Evolutionary conservation across 73 alveolate genomes (phyloP), one percentile per base, ranked within the genome.

Genomic region (Paramecium primaurelia): DNA sequence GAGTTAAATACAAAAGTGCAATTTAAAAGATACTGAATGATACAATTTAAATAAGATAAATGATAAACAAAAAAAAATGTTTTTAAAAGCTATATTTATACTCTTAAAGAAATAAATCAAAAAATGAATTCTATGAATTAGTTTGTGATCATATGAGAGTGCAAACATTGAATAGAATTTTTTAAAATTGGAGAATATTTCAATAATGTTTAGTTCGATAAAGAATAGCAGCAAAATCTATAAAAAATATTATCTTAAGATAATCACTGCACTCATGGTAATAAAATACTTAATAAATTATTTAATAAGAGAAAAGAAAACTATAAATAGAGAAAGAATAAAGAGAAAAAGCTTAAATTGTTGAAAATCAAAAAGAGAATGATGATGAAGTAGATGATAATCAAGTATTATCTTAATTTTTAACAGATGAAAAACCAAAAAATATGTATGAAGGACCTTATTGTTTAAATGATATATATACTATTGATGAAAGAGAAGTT

Each of bases 371-470:
- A 18, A 54, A 18, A 54, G 69, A 22, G 25, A 22, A 54, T 2
- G 69, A 34, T 26, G 16, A 64, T 28, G 47, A 64, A 11, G 28
- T 7, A 6, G 47, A 64, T 25, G 83, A 34, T 32, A 64, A 64
- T 64, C 25, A 28, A 64, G 3, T 28, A 64, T 32, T 64, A 14
- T 64, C 84, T 12, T 64, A 64, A 64, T 64, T 64, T 34, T 64
- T 64, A 64, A 64, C 84, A 28, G 84, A 64, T 32, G 84, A 64
- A 64, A 64, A 64, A 64, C 84, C 84, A 6, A 64, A 12, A 64
- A 0, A 28, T 28, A 64, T 64, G 45, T 34, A 64, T 18, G 84
- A 34, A 8, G 84, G 84, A 28, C 84, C 84, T 12, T 12, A 28
- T 32, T 64, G 84, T 64, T 64, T 64, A 34, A 25, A 64, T 32